Conservation (phyloP, 2,329 filamentous ascomycete species). For the Botrytis cinerea region DNA sequence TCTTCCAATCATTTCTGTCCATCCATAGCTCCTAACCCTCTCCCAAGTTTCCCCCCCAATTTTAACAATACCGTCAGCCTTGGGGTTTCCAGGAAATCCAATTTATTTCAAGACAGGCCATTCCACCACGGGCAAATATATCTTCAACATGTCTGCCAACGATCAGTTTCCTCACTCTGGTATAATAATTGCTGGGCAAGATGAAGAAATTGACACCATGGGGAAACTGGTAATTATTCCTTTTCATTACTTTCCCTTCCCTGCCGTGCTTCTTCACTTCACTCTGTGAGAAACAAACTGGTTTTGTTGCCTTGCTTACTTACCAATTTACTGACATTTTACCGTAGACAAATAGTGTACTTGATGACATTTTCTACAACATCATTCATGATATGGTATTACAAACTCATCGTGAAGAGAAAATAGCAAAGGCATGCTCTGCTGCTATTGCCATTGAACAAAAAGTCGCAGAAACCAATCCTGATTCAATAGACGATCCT, state of each 20-base stretch:
- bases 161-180: constrained; percentile 43
- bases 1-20: background rate
- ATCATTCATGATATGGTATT: constrained; percentile 74
- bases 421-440: constrained; percentile 68
- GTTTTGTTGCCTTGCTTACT: constrained; percentile 24
- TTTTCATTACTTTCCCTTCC: constrained; percentile 24
- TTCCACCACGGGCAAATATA: background rate
- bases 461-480: constrained; percentile 36
- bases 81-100: background rate
- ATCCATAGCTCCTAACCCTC: background rate
- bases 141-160: constrained; percentile 36
- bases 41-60: background rate
- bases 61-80: constrained; percentile 10
- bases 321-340: constrained; percentile 29
- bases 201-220: constrained; percentile 47
- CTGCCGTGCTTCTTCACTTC: background rate
- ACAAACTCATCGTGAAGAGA: constrained; percentile 76
- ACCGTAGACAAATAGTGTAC: constrained; percentile 60
- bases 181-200: constrained; percentile 55
- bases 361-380: constrained; percentile 76
- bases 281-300: background rate
- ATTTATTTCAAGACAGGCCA: background rate
- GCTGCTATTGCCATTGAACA: constrained; percentile 67
- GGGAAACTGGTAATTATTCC: constrained; percentile 57
- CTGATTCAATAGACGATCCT: constrained; percentile 32